Evolutionary conservation across 1,284 basidiomycete species (phyloP).

Genomic region (Dichomitus squalens): DNA sequence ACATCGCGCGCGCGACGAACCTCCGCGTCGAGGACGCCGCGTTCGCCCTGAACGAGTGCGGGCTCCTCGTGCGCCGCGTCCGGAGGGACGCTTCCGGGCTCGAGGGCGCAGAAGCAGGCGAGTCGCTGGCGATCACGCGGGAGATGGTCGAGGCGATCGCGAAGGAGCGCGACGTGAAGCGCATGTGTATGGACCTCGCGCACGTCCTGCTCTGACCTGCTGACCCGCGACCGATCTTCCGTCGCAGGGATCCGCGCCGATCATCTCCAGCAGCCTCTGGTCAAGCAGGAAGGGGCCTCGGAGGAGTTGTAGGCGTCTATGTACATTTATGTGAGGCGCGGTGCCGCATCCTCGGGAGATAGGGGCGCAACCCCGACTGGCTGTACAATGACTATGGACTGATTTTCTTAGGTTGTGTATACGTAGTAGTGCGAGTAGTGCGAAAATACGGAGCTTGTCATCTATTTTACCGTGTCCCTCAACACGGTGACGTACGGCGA

Average conservation of each 20-base stretch:
- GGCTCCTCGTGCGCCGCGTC: conserved; percentile 55
- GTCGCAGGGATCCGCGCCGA: not conserved
- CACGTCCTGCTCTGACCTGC: conserved; percentile 51
- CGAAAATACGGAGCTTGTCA: too few species aligned
- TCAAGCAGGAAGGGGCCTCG: not conserved
- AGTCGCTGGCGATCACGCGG: conserved; percentile 63
- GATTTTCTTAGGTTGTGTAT: too few species aligned
- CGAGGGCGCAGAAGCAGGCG: conserved; percentile 36
- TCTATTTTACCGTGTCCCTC: too few species aligned
- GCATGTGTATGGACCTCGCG: conserved; percentile 56
- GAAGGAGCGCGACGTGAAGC: conserved; percentile 63
- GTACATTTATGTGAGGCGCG: conserved; percentile 8
- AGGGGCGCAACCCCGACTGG: not conserved
- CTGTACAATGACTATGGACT: not conserved
- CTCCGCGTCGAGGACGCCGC: conserved; percentile 86
- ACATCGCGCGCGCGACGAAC: conserved; percentile 81
- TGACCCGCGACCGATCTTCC: not conserved
- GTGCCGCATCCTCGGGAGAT: not conserved
- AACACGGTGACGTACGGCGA: too few species aligned
- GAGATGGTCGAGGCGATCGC: conserved; percentile 75
- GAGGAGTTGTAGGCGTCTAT: conserved; percentile 18
- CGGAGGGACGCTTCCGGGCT: conserved; percentile 9
- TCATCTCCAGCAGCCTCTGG: not conserved
- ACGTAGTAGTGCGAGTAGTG: too few species aligned
- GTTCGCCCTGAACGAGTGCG: conserved; percentile 87